These are phyloP conservation scores for Didymella lethalis DNA, from an alignment of 2,329 filamentous ascomycete species.

Conservation along the genomic window DNA sequence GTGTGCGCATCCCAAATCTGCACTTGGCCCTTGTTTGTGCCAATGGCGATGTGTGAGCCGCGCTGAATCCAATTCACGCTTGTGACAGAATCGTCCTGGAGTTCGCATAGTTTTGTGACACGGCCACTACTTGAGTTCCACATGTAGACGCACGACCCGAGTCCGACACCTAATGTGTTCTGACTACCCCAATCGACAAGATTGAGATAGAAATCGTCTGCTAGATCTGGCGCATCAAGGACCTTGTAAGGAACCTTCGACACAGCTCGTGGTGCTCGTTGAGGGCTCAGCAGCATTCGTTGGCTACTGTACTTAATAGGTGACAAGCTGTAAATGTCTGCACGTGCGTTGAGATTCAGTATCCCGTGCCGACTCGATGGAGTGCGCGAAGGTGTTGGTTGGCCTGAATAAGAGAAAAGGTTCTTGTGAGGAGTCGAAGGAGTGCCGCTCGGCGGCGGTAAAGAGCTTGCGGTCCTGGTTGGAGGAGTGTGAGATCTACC, in stretches of 20 bases:
- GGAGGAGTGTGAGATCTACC: constrained; percentile 84
- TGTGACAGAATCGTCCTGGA: constrained; percentile 92
- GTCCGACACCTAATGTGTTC: constrained; percentile 90
- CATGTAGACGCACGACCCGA: constrained; percentile 95
- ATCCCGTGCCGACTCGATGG: constrained; percentile 82
- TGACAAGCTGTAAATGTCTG: constrained; percentile 94
- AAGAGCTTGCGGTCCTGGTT: constrained; percentile 65
- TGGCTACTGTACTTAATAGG: constrained; percentile 93
- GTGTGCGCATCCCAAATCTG: constrained; percentile 98
- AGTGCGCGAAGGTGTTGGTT: constrained; percentile 87
- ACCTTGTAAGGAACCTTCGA: constrained; percentile 99
- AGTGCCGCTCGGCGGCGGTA: constrained; percentile 78
- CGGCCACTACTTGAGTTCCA: constrained; percentile 94
- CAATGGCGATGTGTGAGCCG: constrained; percentile 93
- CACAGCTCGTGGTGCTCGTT: constrained; percentile 86
- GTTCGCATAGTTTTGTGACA: constrained; percentile 91
- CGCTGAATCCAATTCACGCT: constrained; percentile 99
- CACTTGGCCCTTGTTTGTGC: constrained; percentile 91
- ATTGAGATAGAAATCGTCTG: constrained; percentile 97
- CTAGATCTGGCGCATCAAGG: constrained; percentile 91
- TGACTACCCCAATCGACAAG: constrained; percentile 97
- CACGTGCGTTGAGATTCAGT: constrained; percentile 85
- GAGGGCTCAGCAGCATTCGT: constrained; percentile 87
- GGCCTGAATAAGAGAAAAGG: constrained; percentile 88
- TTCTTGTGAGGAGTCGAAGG: constrained; percentile 98